Base-by-base conservation (phyloP, 208 protist genomes). In the Leishmania tarentolae region DNA sequence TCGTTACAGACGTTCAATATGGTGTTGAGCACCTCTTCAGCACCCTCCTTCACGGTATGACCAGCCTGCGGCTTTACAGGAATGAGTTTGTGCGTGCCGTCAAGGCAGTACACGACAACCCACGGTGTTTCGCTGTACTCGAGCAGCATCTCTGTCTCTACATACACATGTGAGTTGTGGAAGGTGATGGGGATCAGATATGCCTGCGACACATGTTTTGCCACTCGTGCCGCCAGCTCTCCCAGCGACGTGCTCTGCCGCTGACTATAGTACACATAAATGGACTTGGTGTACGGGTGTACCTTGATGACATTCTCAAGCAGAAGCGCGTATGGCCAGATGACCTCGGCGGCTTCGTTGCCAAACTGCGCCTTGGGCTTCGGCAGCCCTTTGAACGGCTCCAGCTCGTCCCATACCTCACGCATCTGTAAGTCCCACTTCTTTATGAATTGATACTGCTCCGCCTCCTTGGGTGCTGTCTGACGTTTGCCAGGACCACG, bases 141-240 rank as follows among this genome's bases (percentile, higher is more conserved):
- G 15, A 98, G 88, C 76, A 98, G 86, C 92, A 98, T 96, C 87
- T 98, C 93, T 78, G 95, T 84, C 86, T 98, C 95, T 59, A 95
- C 87, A 79, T 98, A 98, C 52, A 96, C 93, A 28, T 98, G 95
- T n/a, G 93, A 90, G 91, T 98, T 98, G 86, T 98, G 95, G 71
- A 98, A 98, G 17, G 93, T 97, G 76, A 98, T 96, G 47, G 95
- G 95, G 42, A 97, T 89, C 21, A 98, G 86, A 78, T 87, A 98
- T 83, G 95, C 90, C 47, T 92, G 91, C 13, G 93, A 87, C 72
- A 97, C 96, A 40, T 78, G 70, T 82, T 85, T 86, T 44, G 93
- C 95, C 53, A 84, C 75, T 42, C 85, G 83, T 56, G 90, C 88
- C 35, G 89, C 90, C 28, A 76, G 69, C 83, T 61, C 35, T 35